These are phyloP conservation scores for Pseudocercospora fuligena DNA, from an alignment of 2,329 filamentous ascomycete genomes.

Conservation along the genomic window DNA sequence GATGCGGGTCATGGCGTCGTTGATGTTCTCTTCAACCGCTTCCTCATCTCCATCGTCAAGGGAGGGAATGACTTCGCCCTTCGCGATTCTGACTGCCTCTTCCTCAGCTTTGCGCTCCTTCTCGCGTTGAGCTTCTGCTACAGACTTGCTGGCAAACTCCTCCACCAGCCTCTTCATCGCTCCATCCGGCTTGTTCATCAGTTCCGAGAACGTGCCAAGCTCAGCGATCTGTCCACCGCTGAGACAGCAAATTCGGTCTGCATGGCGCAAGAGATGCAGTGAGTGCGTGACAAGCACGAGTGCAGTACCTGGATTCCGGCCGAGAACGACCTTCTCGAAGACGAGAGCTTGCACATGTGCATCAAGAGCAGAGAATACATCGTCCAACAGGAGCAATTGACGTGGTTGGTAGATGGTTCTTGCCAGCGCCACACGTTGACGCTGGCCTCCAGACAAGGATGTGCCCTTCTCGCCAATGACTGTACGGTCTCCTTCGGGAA, in stretches of 20 bases:
- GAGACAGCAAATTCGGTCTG: not conserved
- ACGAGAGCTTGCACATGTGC: conserved; percentile 51
- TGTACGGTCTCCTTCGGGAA: no score
- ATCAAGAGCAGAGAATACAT: conserved; percentile 41
- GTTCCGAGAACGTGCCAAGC: no score
- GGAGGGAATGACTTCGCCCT: no score
- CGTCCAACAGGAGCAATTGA: conserved; percentile 45
- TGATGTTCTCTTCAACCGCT: no score
- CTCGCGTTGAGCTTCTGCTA: conserved; percentile 2
- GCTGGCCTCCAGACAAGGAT: no score
- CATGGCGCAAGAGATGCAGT: conserved; percentile 10
- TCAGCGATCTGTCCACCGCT: not conserved
- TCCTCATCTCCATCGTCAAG: no score
- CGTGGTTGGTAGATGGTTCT: no score
- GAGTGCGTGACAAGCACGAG: conserved; percentile 16
- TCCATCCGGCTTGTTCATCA: not conserved
- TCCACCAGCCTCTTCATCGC: conserved; percentile 12
- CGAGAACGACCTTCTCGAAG: conserved; percentile 36
- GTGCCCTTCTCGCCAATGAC: no score
- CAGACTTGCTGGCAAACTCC: conserved; percentile 10
- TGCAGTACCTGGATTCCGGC: not conserved
- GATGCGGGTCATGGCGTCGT: no score
- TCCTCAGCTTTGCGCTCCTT: not conserved
- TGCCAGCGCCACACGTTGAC: no score
- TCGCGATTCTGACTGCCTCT: no score